These are phyloP conservation scores for Tinospora cordifolia DNA, from an alignment of 164 flowering plant species.

Conservation along the genomic window DNA sequence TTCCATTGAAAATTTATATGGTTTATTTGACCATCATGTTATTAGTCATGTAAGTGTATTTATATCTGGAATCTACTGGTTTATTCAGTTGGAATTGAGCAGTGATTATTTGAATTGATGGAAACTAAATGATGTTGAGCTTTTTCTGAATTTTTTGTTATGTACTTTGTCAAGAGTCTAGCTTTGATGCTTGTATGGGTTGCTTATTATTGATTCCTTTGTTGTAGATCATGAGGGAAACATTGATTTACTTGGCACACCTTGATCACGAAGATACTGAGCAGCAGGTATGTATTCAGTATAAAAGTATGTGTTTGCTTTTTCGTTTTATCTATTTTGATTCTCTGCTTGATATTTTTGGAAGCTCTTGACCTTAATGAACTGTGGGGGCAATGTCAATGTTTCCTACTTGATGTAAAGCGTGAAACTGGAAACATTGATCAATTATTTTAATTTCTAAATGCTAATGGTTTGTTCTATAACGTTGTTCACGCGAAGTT, in stretches of 20 bases:
- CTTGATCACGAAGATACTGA: conserved; percentile 99
- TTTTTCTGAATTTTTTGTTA: too few relatives aligned
- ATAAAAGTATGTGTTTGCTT: neutral
- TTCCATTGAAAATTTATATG: neutral
- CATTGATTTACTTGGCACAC: conserved; percentile 84
- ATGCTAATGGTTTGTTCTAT: too few relatives aligned
- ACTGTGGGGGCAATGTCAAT: neutral
- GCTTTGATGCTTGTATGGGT: neutral
- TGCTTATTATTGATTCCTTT: neutral
- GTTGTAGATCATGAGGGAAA: conserved; percentile 93
- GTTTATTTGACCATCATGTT: neutral
- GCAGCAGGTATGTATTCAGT: conserved; percentile 63
- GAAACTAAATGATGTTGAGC: neutral
- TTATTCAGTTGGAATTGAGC: neutral
- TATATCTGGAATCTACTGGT: neutral
- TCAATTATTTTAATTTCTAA: too few relatives aligned
- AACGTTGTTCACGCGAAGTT: too few relatives aligned
- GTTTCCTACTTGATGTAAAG: too few relatives aligned
- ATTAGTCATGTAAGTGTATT: neutral
- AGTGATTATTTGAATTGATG: too few relatives aligned
- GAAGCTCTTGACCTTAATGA: neutral
- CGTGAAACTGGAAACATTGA: too few relatives aligned
- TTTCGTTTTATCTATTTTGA: neutral
- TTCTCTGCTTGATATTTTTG: neutral
- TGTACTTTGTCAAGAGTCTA: neutral